A percentile compares a stretch with the other conserved stretches of the same genome.
These are phyloP conservation scores for Phyllostachys edulis DNA, from an alignment of 176 grass and related monocot genomes.

Conservation along the genomic window DNA sequence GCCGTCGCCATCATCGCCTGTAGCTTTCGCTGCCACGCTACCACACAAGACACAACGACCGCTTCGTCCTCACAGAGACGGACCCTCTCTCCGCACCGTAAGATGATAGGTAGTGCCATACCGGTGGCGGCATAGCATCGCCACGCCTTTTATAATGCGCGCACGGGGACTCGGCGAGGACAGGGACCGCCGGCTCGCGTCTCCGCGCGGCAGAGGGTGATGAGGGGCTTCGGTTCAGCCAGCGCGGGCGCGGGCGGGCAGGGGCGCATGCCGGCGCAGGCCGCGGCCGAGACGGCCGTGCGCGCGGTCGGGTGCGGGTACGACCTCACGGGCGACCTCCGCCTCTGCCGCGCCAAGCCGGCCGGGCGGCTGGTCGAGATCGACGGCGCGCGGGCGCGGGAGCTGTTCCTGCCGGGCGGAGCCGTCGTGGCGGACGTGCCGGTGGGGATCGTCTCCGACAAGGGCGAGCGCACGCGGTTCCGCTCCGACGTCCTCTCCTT, in stretches of 20 bases:
- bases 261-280: slow-evolving; percentile 49
- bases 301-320: slow-evolving; percentile 71
- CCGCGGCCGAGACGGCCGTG: slow-evolving; percentile 63
- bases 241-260: background rate
- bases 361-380: slow-evolving; percentile 46
- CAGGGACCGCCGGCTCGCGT: background rate
- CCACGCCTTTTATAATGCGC: background rate
- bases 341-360: slow-evolving; percentile 45
- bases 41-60: background rate
- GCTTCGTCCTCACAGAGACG: background rate
- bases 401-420: slow-evolving; percentile 56
- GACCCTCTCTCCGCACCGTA: background rate
- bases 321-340: slow-evolving; percentile 55
- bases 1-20: slow-evolving; percentile 34
- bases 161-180: background rate
- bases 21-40: background rate
- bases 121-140: background rate
- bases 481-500: slow-evolving; percentile 80
- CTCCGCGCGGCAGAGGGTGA: background rate
- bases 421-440: slow-evolving; percentile 52
- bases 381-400: slow-evolving; percentile 4
- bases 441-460: slow-evolving; percentile 59
- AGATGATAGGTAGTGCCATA: background rate
- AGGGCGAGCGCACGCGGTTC: slow-evolving; percentile 70
- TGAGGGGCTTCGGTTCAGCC: background rate